Conservation (phyloP, 2,329 filamentous ascomycete species). For the Chaetomiaceae sp. region DNA sequence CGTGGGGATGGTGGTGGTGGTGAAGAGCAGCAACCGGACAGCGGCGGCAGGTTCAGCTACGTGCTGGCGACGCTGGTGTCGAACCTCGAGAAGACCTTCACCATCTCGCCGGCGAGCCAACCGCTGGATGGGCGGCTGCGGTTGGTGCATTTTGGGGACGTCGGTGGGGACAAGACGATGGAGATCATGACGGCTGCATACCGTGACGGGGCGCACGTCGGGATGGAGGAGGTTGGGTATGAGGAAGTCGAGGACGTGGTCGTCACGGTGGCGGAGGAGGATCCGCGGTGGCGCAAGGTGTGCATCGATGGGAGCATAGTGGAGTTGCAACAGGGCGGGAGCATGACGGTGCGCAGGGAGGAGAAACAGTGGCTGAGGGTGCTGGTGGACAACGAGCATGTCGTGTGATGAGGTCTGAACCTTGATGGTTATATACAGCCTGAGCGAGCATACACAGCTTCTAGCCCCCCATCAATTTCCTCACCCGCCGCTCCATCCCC, state of each 20-base stretch:
- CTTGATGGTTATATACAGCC: neutral
- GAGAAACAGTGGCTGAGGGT: conserved; percentile 37
- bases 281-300: conserved; percentile 72
- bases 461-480: conserved; percentile 33
- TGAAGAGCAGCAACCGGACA: neutral
- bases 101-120: conserved; percentile 66
- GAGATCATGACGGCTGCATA: conserved; percentile 66
- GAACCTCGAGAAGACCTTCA: conserved; percentile 74
- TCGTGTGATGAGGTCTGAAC: neutral
- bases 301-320: conserved; percentile 93
- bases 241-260: conserved; percentile 60
- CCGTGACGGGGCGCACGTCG: conserved; percentile 49
- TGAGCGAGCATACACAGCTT: neutral
- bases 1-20: neutral
- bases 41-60: conserved; percentile 56
- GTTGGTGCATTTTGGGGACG: conserved; percentile 68
- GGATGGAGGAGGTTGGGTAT: conserved; percentile 58
- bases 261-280: conserved; percentile 61
- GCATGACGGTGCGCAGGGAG: conserved; percentile 58
- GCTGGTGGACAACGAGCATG: conserved; percentile 31
- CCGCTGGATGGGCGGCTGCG: conserved; percentile 66
- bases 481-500: conserved; percentile 53
- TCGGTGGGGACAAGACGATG: conserved; percentile 63
- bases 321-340: conserved; percentile 58
- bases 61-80: conserved; percentile 70